Evolutionary conservation across 164 flowering plant genomes (phyloP), one percentile per base, ranked within the genome.

Genomic region (Aristolochia contorta): DNA sequence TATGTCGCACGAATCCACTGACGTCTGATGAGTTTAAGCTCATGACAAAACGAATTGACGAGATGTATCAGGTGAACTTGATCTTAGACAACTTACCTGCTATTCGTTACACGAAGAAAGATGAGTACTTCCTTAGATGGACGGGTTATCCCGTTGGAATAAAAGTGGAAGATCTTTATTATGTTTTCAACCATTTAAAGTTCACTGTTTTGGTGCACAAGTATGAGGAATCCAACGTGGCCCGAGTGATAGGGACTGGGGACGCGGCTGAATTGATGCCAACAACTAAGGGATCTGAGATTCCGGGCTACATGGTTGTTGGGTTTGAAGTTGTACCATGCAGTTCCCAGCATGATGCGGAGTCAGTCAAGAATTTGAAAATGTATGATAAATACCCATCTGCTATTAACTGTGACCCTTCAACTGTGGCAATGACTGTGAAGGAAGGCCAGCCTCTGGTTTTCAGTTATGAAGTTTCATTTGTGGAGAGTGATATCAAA

Each of bases 291-390:
- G 86, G 67, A 54, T 69, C 80, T 1, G 80, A 73, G 37, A 69
- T 45, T 21, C 86, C 90, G 13, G 96, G 90, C 2, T 84, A 84
- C 60, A 86, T 84, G 92, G 90, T 88, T 72, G 96, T 86, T 41
- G 92, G 92, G 22, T 88, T 86, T 75, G 96, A 88, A 80, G 90
- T 88, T 25, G 70, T 74, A 0, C 87, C 96, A 54, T 88, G 92
- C 60, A 84, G 83, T 54, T 45, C 69, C 32, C 66, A 58, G 58
- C 92, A 88, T 61, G 74, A 82, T 65, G 48, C 61, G 15, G 78
- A 77, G 0, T 48, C 82, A 0, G 67, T 74, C 9, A 88, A 88
- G 77, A 76, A 84, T 16, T 52, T 71, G 67, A 81, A 84, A 21
- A 81, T 75, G 71, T 75, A 82, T 60, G 75, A 63, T 0, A 81